Evolutionary conservation across 768 basidiomycete genomes (phyloP), one percentile per base, ranked within the genome.

Genomic region (Suillus subalutaceus): DNA sequence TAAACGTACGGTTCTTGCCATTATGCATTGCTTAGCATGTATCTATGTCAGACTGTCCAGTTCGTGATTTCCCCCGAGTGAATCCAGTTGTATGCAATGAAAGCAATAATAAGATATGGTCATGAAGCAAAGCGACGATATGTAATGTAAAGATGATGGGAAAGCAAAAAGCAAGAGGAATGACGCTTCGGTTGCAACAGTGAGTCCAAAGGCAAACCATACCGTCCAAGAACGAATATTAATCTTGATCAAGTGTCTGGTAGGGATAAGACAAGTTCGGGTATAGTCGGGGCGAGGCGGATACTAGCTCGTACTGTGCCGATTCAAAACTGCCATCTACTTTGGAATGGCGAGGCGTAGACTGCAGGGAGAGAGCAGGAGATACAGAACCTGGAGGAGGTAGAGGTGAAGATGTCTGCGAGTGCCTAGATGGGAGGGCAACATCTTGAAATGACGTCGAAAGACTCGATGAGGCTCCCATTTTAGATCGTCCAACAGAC

Each of bases 241-340:
- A 72, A 62, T 78, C 75, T 63, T 85, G 81, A 71, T 88, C 85
- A 64, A 85, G 73, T 35, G 76, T 78, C 75, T 85, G 81, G 71
- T 88, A 88, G 26, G 89, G 88, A 72, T 88, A 88, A 66, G 83
- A 79, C 67, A 89, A 80, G 70, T 73, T 80, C 68, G 69, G 70
- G 65, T 67, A 76, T 74, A 70, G 78, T 78, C 76, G 83, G 83
- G 48, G 88, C 26, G 70, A 81, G 30, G 86, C 83, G 30, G 52
- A 53, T 38, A 90, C 83, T 44, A 89, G 83, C 77, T 91, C 90
- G 71, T 90, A 90, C 71, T 89, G 88, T 18, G 88, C 86, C 16
- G 79, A 81, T 70, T 92, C 89, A 65, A 88, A 83, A 72, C 86
- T 89, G 44, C 83, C 82, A 59, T 78, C 80, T 65, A 65, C 60